Evolutionary conservation across 2,329 filamentous ascomycete species (phyloP).

Genomic region (Cordyceps farinosa): DNA sequence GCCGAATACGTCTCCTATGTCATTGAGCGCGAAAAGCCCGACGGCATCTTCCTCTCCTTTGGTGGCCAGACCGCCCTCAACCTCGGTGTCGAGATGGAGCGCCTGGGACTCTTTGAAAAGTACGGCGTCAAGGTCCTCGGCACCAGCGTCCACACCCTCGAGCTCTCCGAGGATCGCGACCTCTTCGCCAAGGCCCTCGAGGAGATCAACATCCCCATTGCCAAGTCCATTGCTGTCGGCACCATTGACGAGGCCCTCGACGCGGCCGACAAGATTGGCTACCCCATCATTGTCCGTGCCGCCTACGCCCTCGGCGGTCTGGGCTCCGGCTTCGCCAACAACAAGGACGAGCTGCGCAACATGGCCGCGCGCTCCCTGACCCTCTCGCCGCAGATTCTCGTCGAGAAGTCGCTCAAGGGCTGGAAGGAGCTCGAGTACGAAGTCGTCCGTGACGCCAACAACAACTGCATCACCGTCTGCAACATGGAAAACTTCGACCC

Average conservation of each 20-base stretch:
- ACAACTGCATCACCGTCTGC: constrained; percentile 99
- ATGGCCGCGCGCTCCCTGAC: constrained; percentile 90
- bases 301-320: constrained; percentile 95
- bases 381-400: constrained; percentile 90
- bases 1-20: constrained; percentile 97
- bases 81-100: constrained; percentile 95
- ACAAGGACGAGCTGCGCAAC: constrained; percentile 89
- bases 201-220: constrained; percentile 96
- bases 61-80: constrained; percentile 97
- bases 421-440: constrained; percentile 99
- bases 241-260: constrained; percentile 89
- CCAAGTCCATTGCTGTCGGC: constrained; percentile 87
- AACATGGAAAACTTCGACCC: constrained; percentile 86
- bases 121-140: constrained; percentile 95
- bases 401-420: constrained; percentile 97
- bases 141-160: constrained; percentile 89
- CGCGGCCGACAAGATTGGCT: constrained; percentile 82
- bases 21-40: constrained; percentile 91
- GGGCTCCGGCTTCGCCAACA: constrained; percentile 92
- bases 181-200: constrained; percentile 93
- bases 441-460: constrained; percentile 91
- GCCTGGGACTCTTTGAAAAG: constrained; percentile 89
- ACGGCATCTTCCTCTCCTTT: constrained; percentile 96
- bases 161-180: constrained; percentile 93
- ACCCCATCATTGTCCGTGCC: constrained; percentile 96